phyloP scores from a whole-genome alignment of 768 basidiomycete species.

The Rhodotorula paludigena region DNA sequence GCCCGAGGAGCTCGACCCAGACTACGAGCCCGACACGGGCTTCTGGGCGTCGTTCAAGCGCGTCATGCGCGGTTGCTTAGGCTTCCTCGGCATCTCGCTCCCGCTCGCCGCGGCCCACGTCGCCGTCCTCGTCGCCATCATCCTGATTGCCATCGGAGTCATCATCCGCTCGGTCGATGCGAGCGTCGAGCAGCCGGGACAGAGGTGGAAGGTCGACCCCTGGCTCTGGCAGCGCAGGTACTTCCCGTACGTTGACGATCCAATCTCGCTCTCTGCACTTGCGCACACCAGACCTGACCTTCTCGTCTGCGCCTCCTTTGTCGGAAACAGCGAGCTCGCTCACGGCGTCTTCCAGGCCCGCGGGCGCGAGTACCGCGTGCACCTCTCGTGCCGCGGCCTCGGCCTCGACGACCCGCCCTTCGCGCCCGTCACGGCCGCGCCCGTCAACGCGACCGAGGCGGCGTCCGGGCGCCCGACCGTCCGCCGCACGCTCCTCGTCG shows the following conservation, averaged over 20 bases:
- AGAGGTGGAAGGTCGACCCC: constrained; percentile 33
- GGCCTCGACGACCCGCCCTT: constrained; percentile 23
- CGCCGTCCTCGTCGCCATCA: constrained; percentile 12
- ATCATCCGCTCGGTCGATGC: constrained; percentile 27
- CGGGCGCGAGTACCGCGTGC: constrained; percentile 33
- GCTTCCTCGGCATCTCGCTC: constrained; percentile 30
- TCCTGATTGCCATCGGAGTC: constrained; percentile 14
- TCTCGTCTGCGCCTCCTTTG: too few species aligned
- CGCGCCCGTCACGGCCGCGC: neutral
- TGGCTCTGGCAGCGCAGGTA: constrained; percentile 17
- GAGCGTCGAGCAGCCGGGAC: constrained; percentile 29
- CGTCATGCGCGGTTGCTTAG: neutral
- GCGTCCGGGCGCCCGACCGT: constrained; percentile 8
- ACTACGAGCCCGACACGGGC: neutral
- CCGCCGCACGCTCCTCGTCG: constrained; percentile 36
- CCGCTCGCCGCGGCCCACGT: constrained; percentile 33
- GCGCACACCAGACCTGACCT: too few species aligned
- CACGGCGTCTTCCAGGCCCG: constrained; percentile 16
- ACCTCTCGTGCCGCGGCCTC: constrained; percentile 34
- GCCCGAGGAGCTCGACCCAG: constrained; percentile 25
- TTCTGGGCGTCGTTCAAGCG: constrained; percentile 16
- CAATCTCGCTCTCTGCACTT: neutral
- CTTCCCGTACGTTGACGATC: constrained; percentile 22
- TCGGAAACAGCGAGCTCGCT: constrained; percentile 26
- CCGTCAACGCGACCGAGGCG: neutral